Evolutionary conservation across 306 rosid genomes (phyloP).

Genomic region (Macrotyloma uniflorum): DNA sequence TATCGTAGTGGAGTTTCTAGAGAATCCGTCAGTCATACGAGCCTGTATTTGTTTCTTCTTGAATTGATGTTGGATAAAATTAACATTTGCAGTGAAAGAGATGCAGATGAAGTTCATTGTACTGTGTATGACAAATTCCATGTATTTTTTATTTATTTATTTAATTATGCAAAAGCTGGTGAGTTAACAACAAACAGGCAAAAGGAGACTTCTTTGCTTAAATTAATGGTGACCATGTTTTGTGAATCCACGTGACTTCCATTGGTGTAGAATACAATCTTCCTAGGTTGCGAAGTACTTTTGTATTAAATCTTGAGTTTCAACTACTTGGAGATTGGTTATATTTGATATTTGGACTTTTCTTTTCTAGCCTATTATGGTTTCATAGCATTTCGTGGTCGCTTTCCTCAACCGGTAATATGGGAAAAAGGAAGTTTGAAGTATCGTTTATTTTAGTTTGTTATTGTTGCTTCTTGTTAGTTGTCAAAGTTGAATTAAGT

Average conservation of each 20-base stretch:
- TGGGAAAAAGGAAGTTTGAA: slow-evolving; percentile 5
- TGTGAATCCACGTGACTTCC: neutral
- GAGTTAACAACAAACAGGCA: neutral
- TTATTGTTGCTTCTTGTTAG: neutral
- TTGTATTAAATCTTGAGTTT: neutral
- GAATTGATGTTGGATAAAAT: neutral
- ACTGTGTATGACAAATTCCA: neutral
- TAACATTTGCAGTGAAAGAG: neutral
- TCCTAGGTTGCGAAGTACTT: neutral
- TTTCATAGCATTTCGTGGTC: slow-evolving; percentile 2
- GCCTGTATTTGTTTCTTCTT: neutral
- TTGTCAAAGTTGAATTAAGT: neutral
- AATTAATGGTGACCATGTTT: neutral
- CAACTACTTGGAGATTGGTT: neutral
- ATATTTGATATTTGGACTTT: slow-evolving; percentile 5
- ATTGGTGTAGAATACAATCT: neutral
- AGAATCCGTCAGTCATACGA: neutral
- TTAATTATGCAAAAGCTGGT: neutral
- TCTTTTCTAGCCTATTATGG: neutral
- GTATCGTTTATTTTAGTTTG: neutral
- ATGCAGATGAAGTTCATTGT: neutral
- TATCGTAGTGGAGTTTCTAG: neutral
- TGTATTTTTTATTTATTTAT: neutral
- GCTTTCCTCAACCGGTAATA: neutral
- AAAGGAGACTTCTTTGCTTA: neutral